A percentile compares a stretch with the other conserved stretches of the same genome.
phyloP scores from a whole-genome alignment of 805 yeast species.

The Priceomyces castillae region DNA sequence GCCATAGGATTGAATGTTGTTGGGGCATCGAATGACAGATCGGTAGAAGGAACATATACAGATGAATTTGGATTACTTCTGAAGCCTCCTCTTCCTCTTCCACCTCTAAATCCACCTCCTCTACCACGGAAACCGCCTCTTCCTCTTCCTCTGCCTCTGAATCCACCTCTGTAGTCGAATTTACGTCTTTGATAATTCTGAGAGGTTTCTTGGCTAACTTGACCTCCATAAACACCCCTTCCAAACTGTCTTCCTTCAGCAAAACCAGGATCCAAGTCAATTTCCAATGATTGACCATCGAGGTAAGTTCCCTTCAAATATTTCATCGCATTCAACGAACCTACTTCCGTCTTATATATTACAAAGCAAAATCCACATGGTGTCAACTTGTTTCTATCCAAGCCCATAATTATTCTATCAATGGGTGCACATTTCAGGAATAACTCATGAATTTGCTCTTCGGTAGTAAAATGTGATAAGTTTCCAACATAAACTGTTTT shows the following conservation, averaged over 20 bases:
- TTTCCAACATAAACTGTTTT: constrained; percentile 90
- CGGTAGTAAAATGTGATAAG: constrained; percentile 85
- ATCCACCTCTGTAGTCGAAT: constrained; percentile 18
- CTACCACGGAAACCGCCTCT: constrained; percentile 44
- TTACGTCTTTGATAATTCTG: constrained; percentile 11
- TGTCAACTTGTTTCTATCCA: constrained; percentile 83
- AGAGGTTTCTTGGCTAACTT: constrained; percentile 67
- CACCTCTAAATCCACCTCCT: constrained; percentile 42
- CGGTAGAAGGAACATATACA: constrained; percentile 22
- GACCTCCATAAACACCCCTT: constrained; percentile 91
- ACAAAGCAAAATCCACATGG: constrained; percentile 98
- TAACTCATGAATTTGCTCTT: constrained; percentile 88
- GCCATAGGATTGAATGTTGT: constrained; percentile 16
- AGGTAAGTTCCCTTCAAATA: constrained; percentile 78
- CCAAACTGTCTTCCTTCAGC: constrained; percentile 95
- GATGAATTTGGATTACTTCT: constrained; percentile 16
- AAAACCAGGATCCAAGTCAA: constrained; percentile 95
- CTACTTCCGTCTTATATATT: constrained; percentile 63
- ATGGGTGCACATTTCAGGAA: constrained; percentile 81
- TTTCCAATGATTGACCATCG: constrained; percentile 77
- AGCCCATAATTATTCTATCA: constrained; percentile 85
- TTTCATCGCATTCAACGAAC: constrained; percentile 79
- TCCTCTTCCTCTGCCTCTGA: constrained; percentile 25
- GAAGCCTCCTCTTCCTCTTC: constrained; percentile 28
- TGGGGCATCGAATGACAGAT: constrained; percentile 16